Conservation (phyloP, 2,329 filamentous ascomycete genomes). For the Phaeosphaeriaceae sp. region DNA sequence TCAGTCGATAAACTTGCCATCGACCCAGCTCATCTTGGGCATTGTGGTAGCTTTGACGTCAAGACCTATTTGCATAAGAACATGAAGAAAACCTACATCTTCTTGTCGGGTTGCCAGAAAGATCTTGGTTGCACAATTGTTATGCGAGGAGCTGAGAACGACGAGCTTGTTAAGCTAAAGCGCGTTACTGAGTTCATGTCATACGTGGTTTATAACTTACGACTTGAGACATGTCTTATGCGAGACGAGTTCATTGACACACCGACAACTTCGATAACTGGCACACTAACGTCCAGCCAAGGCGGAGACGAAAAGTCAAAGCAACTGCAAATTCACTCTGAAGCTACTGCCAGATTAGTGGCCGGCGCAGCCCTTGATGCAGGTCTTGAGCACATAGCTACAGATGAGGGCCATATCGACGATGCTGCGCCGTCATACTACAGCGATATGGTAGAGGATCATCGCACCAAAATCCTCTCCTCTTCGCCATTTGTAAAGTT, state of each 20-base stretch:
- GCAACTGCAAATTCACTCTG: not conserved
- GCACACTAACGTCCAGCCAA: conserved; percentile 29
- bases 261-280: conserved; percentile 64
- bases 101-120: conserved; percentile 86
- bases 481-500: conserved; percentile 97
- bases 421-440: conserved; percentile 92
- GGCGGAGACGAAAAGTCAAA: conserved; percentile 14
- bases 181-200: conserved; percentile 98
- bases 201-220: conserved; percentile 97
- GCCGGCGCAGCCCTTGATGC: conserved; percentile 1
- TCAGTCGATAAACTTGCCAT: conserved; percentile 92
- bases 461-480: conserved; percentile 90
- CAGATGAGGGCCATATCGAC: conserved; percentile 60
- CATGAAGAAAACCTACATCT: conserved; percentile 93
- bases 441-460: conserved; percentile 91
- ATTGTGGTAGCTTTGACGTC: conserved; percentile 87
- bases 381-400: conserved; percentile 45
- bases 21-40: conserved; percentile 74
- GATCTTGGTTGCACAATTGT: conserved; percentile 95
- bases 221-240: conserved; percentile 92
- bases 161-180: conserved; percentile 79
- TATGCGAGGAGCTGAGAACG: conserved; percentile 77
- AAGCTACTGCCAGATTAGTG: not conserved
- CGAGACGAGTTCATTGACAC: conserved; percentile 89
- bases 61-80: conserved; percentile 91